These are phyloP conservation scores for Ophiosphaerella narmari DNA, from an alignment of 2,329 filamentous ascomycete genomes.

Conservation along the genomic window DNA sequence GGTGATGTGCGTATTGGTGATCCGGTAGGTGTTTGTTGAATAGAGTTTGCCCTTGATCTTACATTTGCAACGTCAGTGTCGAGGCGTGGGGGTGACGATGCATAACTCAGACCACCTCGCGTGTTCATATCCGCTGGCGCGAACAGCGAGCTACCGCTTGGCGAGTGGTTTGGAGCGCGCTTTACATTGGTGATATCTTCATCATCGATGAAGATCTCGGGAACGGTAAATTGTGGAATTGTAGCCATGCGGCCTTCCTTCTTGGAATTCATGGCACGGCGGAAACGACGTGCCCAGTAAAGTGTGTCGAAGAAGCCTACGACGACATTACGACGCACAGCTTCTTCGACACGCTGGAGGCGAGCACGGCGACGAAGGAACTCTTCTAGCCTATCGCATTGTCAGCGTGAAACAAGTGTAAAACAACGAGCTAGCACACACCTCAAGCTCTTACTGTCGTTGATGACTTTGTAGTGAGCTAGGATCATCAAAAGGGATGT, in stretches of 20 bases:
- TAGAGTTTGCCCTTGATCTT: slow-evolving; percentile 44
- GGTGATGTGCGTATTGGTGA: slow-evolving; percentile 39
- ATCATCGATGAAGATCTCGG: slow-evolving; percentile 88
- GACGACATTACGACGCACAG: slow-evolving; percentile 86
- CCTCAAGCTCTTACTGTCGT: slow-evolving; percentile 92
- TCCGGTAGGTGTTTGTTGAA: slow-evolving; percentile 44
- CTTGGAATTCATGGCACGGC: slow-evolving; percentile 73
- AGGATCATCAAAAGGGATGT: slow-evolving; percentile 92
- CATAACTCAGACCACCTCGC: slow-evolving; percentile 30
- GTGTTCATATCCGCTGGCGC: slow-evolving; percentile 35
- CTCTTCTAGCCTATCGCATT: slow-evolving; percentile 74
- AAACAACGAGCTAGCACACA: slow-evolving; percentile 43
- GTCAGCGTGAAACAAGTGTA: not conserved
- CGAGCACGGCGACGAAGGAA: slow-evolving; percentile 88
- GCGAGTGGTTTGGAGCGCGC: slow-evolving; percentile 39
- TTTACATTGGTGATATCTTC: slow-evolving; percentile 59
- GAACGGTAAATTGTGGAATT: slow-evolving; percentile 79
- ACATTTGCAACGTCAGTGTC: slow-evolving; percentile 28
- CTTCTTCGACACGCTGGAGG: slow-evolving; percentile 91
- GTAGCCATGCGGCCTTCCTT: slow-evolving; percentile 73
- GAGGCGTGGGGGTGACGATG: slow-evolving; percentile 31
- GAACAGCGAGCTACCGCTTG: slow-evolving; percentile 41
- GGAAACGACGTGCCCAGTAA: slow-evolving; percentile 85
- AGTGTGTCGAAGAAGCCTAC: slow-evolving; percentile 94
- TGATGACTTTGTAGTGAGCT: slow-evolving; percentile 98